Percentiles rank a stretch among this genome's conserved stretches.
Conservation (phyloP, 495 filamentous ascomycete species). For the Annulohypoxylon nitens region DNA sequence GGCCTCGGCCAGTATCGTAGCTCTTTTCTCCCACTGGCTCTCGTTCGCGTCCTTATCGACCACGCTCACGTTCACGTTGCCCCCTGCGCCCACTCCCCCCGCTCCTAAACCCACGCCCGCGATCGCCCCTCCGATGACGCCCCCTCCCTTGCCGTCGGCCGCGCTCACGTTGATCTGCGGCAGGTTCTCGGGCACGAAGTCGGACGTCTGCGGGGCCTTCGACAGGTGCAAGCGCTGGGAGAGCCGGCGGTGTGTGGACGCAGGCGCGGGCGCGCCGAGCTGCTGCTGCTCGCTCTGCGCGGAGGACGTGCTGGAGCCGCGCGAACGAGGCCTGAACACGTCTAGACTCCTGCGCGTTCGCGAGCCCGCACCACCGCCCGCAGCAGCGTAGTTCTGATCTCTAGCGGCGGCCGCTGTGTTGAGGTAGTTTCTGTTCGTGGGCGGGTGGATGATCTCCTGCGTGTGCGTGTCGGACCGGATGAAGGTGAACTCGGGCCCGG, state of each 20-base stretch:
- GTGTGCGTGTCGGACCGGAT: slow-evolving; percentile 84
- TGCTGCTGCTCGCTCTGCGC: slow-evolving; percentile 57
- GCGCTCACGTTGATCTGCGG: slow-evolving; percentile 71
- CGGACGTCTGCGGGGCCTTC: slow-evolving; percentile 71
- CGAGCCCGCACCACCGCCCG: slow-evolving; percentile 1
- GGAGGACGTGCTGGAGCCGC: slow-evolving; percentile 64
- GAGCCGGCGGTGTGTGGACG: slow-evolving; percentile 60
- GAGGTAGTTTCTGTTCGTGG: slow-evolving; percentile 59
- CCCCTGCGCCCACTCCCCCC: slow-evolving; percentile 6
- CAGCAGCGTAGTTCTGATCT: slow-evolving; percentile 12
- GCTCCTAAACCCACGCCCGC: slow-evolving; percentile 15
- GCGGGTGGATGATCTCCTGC: slow-evolving; percentile 80
- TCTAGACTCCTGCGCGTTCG: slow-evolving; percentile 51
- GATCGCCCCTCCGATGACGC: slow-evolving; percentile 10
- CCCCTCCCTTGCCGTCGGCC: slow-evolving; percentile 48
- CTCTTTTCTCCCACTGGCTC: slow-evolving; percentile 85
- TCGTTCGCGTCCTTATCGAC: slow-evolving; percentile 64
- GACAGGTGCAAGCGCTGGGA: slow-evolving; percentile 79
- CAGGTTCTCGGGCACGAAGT: slow-evolving; percentile 81
- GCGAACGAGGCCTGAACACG: slow-evolving; percentile 55
- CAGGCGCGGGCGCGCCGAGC: slow-evolving; percentile 4
- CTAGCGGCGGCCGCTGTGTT: slow-evolving; percentile 42
- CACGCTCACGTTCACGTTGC: no score
- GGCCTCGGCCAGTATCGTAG: slow-evolving; percentile 81
- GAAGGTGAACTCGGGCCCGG: slow-evolving; percentile 81